These are phyloP conservation scores for Xylaria sp. DNA, from an alignment of 495 filamentous ascomycete species.

Conservation along the genomic window DNA sequence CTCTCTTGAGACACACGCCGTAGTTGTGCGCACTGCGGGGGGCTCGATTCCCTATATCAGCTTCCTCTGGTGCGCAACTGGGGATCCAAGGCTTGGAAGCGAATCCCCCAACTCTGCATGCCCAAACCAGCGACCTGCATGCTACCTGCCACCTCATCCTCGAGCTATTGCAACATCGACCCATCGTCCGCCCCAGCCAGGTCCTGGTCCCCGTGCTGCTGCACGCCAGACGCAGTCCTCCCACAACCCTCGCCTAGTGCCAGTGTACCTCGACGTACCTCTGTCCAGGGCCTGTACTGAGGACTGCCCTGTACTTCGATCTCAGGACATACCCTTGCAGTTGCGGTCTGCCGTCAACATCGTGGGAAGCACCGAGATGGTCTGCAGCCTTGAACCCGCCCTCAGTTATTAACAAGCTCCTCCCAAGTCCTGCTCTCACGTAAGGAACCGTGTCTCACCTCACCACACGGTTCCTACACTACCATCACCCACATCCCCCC, in stretches of 20 bases:
- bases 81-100: slow-evolving; percentile 40
- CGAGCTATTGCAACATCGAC: slow-evolving; percentile 48
- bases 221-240: slow-evolving; percentile 39
- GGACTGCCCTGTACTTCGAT: slow-evolving; percentile 43
- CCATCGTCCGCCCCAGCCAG: slow-evolving; percentile 42
- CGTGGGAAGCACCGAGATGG: slow-evolving; percentile 41
- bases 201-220: slow-evolving; percentile 33
- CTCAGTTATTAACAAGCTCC: slow-evolving; percentile 40
- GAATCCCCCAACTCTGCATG: slow-evolving; percentile 45
- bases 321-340: slow-evolving; percentile 40
- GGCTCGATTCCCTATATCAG: slow-evolving; percentile 30
- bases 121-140: slow-evolving; percentile 48
- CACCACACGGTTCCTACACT: slow-evolving; percentile 31
- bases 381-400: slow-evolving; percentile 45
- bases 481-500: slow-evolving; percentile 31
- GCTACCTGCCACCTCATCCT: slow-evolving; percentile 45
- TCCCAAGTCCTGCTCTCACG: slow-evolving; percentile 40
- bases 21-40: slow-evolving; percentile 25
- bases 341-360: slow-evolving; percentile 42
- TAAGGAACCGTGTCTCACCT: slow-evolving; percentile 33
- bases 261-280: slow-evolving; percentile 45
- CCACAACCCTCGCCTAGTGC: slow-evolving; percentile 30
- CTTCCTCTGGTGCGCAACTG: slow-evolving; percentile 33
- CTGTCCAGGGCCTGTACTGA: slow-evolving; percentile 39
- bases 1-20: slow-evolving; percentile 16